Conservation (phyloP, 2,329 filamentous ascomycete genomes). For the Fusarium camptoceras region DNA sequence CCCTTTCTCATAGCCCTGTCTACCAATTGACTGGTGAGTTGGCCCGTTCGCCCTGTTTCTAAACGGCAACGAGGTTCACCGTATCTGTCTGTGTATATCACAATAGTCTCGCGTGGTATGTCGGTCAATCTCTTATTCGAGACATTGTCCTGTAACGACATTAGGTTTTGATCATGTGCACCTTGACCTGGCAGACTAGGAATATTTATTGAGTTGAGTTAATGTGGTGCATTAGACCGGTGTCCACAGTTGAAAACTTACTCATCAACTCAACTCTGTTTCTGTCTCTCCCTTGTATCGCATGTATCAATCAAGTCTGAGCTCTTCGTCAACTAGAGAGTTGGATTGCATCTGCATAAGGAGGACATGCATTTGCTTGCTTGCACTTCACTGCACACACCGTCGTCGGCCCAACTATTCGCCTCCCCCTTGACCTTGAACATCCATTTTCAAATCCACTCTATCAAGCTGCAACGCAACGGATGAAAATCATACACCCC, state of each 20-base stretch:
- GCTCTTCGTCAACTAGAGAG: slow-evolving; percentile 15
- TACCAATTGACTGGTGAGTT: slow-evolving; percentile 32
- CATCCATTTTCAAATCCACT: slow-evolving; percentile 24
- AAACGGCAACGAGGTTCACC: slow-evolving; percentile 21
- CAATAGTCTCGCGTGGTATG: slow-evolving; percentile 35
- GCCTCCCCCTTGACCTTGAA: slow-evolving; percentile 38
- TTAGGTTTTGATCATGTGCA: slow-evolving; percentile 33
- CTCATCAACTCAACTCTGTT: neutral
- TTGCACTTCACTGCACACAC: slow-evolving; percentile 23
- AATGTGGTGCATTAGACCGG: slow-evolving; percentile 32
- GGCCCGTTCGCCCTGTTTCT: slow-evolving; percentile 42
- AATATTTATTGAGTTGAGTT: slow-evolving; percentile 31
- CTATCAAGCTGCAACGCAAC: slow-evolving; percentile 28
- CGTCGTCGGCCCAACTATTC: slow-evolving; percentile 29
- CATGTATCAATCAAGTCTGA: slow-evolving; percentile 27
- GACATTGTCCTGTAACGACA: slow-evolving; percentile 34
- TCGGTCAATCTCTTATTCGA: slow-evolving; percentile 37
- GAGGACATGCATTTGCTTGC: slow-evolving; percentile 23
- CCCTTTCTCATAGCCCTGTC: slow-evolving; percentile 36
- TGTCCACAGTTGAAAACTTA: slow-evolving; percentile 20
- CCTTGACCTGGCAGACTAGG: slow-evolving; percentile 19
- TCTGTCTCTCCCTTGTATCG: slow-evolving; percentile 28
- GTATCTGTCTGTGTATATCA: slow-evolving; percentile 36
- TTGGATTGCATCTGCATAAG: slow-evolving; percentile 11
- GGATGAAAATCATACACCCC: slow-evolving; percentile 37